Evolutionary conservation across 2,329 filamentous ascomycete species (phyloP).

Genomic region (Rhynchosporium agropyri): DNA sequence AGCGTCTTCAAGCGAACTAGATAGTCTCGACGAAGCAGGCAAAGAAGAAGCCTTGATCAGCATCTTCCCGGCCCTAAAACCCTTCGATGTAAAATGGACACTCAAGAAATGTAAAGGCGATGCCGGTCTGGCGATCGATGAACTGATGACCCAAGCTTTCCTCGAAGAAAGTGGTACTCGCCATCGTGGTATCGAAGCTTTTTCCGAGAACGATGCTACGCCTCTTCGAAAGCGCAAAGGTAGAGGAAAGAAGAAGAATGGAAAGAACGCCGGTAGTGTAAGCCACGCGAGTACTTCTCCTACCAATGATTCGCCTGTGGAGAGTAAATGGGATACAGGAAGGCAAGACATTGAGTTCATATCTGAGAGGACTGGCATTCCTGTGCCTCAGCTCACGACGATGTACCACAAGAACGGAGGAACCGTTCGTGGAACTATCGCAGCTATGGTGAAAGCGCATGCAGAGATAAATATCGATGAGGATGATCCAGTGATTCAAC

Average conservation of each 20-base stretch:
- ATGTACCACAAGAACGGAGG: conserved; percentile 63
- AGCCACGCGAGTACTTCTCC: conserved; percentile 13
- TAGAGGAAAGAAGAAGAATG: conserved; percentile 46
- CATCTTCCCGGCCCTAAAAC: conserved; percentile 72
- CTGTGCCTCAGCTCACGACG: conserved; percentile 54
- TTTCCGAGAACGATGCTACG: conserved; percentile 58
- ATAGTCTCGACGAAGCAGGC: conserved; percentile 55
- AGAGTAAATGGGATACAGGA: conserved; percentile 61
- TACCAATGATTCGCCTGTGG: conserved; percentile 9
- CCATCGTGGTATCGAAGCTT: conserved; percentile 80
- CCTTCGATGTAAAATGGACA: conserved; percentile 65
- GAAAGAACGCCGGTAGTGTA: conserved; percentile 37
- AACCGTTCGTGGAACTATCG: conserved; percentile 57
- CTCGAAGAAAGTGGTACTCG: conserved; percentile 68
- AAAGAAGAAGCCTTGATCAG: conserved; percentile 66
- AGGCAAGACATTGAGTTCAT: conserved; percentile 64
- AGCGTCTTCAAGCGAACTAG: conserved; percentile 38
- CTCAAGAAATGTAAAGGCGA: conserved; percentile 70
- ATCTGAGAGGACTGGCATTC: conserved; percentile 51
- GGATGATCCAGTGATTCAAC: conserved; percentile 48
- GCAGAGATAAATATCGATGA: conserved; percentile 44
- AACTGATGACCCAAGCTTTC: conserved; percentile 77
- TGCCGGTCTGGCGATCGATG: conserved; percentile 72
- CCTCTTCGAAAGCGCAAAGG: conserved; percentile 40
- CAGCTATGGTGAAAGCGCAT: conserved; percentile 47